phyloP scores from a whole-genome alignment of 257 asterid genomes.

The Ilex aquifolium region DNA sequence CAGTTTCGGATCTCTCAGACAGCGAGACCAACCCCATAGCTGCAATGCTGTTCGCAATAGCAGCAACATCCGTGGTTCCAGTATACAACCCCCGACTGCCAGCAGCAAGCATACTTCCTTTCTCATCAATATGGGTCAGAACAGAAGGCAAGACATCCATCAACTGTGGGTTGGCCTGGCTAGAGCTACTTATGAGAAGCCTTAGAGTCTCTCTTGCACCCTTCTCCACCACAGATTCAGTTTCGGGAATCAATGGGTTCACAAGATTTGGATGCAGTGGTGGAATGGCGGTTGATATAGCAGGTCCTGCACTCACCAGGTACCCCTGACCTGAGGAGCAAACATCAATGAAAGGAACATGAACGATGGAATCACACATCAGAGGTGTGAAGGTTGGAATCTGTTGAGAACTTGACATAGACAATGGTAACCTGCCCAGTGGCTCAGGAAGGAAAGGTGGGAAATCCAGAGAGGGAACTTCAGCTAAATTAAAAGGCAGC shows the following conservation, averaged over 20 bases:
- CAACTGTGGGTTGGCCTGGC: conserved; percentile 46
- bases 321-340: conserved; percentile 95
- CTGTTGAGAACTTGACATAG: conserved; percentile 58
- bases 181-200: conserved; percentile 71
- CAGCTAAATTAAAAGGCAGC: conserved; percentile 36
- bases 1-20: conserved; percentile 25
- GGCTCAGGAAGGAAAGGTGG: conserved; percentile 68
- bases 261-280: conserved; percentile 42
- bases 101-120: conserved; percentile 35
- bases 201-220: conserved; percentile 91
- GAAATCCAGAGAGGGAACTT: conserved; percentile 46
- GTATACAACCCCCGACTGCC: conserved; percentile 72
- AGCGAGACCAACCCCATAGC: conserved; percentile 37
- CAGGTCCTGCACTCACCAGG: conserved; percentile 73
- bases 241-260: conserved; percentile 48
- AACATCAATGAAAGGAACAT: conserved; percentile 76
- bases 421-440: conserved; percentile 35
- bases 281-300: conserved; percentile 53
- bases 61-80: conserved; percentile 47
- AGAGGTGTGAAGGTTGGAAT: conserved; percentile 73
- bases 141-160: conserved; percentile 55
- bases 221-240: conserved; percentile 61
- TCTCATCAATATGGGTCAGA: conserved; percentile 27
- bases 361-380: conserved; percentile 84
- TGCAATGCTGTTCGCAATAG: conserved; percentile 29